Percentiles rank a stretch among this genome's conserved stretches.
These are phyloP conservation scores for Turnera subulata DNA, from an alignment of 345 rosid genomes.

Conservation along the genomic window DNA sequence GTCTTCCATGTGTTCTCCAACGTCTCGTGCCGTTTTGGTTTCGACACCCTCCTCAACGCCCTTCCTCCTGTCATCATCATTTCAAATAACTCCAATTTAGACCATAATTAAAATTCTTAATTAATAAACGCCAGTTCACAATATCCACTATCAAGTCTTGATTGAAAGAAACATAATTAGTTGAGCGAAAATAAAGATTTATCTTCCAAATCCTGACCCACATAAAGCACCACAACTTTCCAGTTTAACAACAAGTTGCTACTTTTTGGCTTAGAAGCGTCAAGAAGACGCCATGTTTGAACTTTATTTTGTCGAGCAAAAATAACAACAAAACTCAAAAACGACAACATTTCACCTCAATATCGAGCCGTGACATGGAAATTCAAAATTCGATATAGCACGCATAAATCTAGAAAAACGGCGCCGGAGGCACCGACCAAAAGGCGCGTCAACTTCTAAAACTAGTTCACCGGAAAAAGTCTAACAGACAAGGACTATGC, in stretches of 20 bases:
- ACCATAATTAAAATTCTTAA: too few species aligned
- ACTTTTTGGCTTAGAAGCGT: too few species aligned
- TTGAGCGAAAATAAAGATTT: too few species aligned
- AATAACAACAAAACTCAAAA: background rate
- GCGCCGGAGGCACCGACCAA: constrained; percentile 16
- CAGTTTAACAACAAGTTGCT: too few species aligned
- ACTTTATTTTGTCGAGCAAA: background rate
- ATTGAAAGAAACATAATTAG: too few species aligned
- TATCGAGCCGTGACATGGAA: too few species aligned
- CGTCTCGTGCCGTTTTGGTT: constrained; percentile 54
- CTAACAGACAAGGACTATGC: background rate
- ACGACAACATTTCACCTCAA: constrained; percentile 19
- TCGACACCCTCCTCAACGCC: constrained; percentile 48
- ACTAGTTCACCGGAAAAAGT: background rate
- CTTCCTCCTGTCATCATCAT: constrained; percentile 34
- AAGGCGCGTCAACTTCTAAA: background rate
- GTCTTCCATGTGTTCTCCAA: constrained; percentile 75
- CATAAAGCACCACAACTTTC: too few species aligned
- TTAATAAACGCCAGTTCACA: background rate
- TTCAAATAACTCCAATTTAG: too few species aligned
- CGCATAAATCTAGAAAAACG: background rate
- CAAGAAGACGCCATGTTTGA: too few species aligned
- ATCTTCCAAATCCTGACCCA: too few species aligned
- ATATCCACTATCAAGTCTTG: too few species aligned
- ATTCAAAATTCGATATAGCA: background rate